phyloP scores from a whole-genome alignment of 1,139 yeast genomes.

The Meyerozyma guilliermondii region DNA sequence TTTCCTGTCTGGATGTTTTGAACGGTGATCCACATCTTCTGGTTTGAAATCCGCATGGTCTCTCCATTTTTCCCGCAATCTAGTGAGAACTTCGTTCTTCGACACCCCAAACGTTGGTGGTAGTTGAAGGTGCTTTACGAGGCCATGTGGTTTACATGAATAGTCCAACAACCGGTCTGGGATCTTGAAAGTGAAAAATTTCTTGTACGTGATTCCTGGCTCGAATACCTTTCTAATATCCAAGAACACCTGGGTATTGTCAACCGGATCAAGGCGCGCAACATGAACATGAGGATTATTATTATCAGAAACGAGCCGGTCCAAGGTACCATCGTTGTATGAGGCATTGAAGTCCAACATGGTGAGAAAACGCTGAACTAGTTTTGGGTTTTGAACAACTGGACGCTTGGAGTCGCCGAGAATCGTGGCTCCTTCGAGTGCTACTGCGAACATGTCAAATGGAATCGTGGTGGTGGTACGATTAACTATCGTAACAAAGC shows the following conservation, averaged over 20 bases:
- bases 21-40: constrained; percentile 3
- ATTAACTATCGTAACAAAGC: constrained; percentile 33
- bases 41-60: constrained; percentile 3
- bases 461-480: constrained; percentile 23
- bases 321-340: constrained; percentile 36
- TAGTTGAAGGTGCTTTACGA: constrained; percentile 32
- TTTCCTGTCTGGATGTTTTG: neutral
- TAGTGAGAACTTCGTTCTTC: constrained; percentile 22
- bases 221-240: constrained; percentile 23
- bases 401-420: constrained; percentile 17
- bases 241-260: constrained; percentile 24
- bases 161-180: constrained; percentile 36
- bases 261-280: constrained; percentile 26
- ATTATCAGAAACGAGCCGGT: constrained; percentile 23
- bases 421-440: constrained; percentile 30
- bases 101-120: constrained; percentile 33
- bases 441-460: constrained; percentile 39
- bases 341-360: constrained; percentile 42
- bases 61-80: constrained; percentile 26
- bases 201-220: constrained; percentile 34
- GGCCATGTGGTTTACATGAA: constrained; percentile 28
- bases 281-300: constrained; percentile 21
- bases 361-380: constrained; percentile 20
- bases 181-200: constrained; percentile 34
- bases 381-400: constrained; percentile 13